Evolutionary conservation across 2,329 filamentous ascomycete species (phyloP).

Genomic region (Paraphoma chrysanthemicola): DNA sequence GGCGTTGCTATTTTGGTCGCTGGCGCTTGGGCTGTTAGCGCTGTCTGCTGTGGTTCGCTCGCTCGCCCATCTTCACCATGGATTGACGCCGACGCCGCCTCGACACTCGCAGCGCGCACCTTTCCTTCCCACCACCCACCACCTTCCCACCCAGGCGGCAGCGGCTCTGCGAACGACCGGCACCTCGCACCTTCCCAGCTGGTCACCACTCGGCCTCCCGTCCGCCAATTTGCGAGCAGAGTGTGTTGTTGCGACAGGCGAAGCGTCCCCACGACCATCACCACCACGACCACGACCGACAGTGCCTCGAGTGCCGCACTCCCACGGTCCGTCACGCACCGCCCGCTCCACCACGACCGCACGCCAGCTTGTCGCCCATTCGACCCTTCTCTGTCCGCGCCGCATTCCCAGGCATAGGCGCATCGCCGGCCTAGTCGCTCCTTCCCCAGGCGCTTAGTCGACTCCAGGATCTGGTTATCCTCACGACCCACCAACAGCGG

Average conservation of each 20-base stretch:
- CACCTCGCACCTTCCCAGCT: not conserved
- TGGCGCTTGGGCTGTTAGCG: slow-evolving; percentile 18
- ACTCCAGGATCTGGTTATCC: slow-evolving; percentile 49
- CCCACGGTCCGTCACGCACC: slow-evolving; percentile 3
- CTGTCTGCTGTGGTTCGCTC: slow-evolving; percentile 15
- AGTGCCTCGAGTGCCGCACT: not conserved
- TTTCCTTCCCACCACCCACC: slow-evolving; percentile 18
- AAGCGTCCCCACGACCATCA: not conserved
- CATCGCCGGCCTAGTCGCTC: slow-evolving; percentile 47
- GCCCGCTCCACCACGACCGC: too few species aligned
- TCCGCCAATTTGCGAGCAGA: not conserved
- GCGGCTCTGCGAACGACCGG: slow-evolving; percentile 19
- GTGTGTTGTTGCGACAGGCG: not conserved
- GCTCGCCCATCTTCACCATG: slow-evolving; percentile 27
- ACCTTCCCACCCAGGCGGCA: slow-evolving; percentile 24
- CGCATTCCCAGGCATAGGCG: slow-evolving; percentile 34
- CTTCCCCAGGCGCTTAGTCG: slow-evolving; percentile 49
- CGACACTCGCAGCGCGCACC: slow-evolving; percentile 12
- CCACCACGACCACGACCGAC: not conserved
- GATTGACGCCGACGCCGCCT: not conserved
- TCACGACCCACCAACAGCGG: slow-evolving; percentile 42
- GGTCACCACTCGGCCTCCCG: slow-evolving; percentile 2
- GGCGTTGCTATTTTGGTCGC: slow-evolving; percentile 12
- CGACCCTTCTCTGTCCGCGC: slow-evolving; percentile 30
- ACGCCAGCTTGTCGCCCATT: slow-evolving; percentile 10